Conservation (phyloP, 2,329 filamentous ascomycete species). For the Laburnicola sp. region DNA sequence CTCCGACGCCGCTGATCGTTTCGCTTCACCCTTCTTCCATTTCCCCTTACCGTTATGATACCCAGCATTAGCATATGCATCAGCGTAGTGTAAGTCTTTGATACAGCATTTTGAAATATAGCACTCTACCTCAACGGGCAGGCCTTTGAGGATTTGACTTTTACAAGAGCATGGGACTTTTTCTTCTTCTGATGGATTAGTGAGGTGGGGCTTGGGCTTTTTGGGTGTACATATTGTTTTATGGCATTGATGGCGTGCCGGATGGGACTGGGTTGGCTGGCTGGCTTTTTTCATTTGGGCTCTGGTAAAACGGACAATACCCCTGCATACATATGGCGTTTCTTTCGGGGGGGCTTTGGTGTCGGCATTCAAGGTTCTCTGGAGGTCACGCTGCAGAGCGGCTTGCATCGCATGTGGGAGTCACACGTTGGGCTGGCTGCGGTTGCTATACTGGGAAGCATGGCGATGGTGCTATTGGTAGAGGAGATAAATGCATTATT, state of each 20-base stretch:
- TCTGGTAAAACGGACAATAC: conserved; percentile 11
- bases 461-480: no score
- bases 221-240: no score
- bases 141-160: background rate
- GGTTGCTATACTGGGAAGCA: no score
- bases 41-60: conserved; percentile 5
- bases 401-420: no score
- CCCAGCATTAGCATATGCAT: conserved; percentile 6
- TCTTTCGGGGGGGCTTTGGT: background rate
- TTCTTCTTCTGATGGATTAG: no score
- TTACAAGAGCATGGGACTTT: background rate
- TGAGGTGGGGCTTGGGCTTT: no score
- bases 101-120: conserved; percentile 2
- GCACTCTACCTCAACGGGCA: background rate
- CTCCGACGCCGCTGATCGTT: background rate
- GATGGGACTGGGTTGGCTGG: background rate
- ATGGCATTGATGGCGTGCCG: no score
- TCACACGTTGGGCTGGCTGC: no score
- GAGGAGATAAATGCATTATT: no score
- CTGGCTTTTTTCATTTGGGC: background rate
- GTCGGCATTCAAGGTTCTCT: background rate
- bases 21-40: background rate
- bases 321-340: conserved; percentile 14
- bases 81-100: background rate
- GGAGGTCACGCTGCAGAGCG: no score